A percentile compares a stretch with the other conserved stretches of the same genome.
Conservation (phyloP, 1,284 basidiomycete species). For the Bjerkandera adusta region DNA sequence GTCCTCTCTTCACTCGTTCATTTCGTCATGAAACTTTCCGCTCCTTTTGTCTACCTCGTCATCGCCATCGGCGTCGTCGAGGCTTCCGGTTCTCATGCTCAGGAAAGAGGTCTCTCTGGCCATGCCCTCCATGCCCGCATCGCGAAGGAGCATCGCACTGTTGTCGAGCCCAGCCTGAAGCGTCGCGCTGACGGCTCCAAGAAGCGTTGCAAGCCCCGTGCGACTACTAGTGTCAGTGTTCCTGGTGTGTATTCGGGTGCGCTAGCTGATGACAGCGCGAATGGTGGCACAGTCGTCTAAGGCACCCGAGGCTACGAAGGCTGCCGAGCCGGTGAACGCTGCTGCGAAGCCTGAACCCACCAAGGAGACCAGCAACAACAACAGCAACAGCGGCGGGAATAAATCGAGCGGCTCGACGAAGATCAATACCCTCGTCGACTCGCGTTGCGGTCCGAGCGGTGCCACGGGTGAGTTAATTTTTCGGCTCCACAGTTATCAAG, state of each 20-base stretch:
- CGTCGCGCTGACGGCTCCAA: constrained; percentile 4
- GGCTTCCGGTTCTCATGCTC: constrained; percentile 35
- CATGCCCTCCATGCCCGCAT: constrained; percentile 22
- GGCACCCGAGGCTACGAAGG: neutral
- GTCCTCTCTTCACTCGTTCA: constrained; percentile 13
- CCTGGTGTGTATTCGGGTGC: neutral
- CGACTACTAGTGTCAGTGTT: constrained; percentile 8
- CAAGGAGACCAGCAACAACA: constrained; percentile 3
- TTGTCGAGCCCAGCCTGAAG: constrained; percentile 15
- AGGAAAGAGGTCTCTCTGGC: constrained; percentile 28
- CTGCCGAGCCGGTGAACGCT: constrained; percentile 3
- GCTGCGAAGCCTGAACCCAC: constrained; percentile 1
- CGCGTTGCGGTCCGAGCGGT: constrained; percentile 24
- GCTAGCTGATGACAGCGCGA: neutral
- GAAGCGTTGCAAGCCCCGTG: constrained; percentile 15
- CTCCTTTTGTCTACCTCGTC: constrained; percentile 39
- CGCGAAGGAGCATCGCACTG: constrained; percentile 28
- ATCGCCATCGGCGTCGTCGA: constrained; percentile 35
- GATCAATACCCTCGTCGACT: constrained; percentile 24
- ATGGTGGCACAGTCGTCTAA: neutral
- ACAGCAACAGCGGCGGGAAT: neutral
- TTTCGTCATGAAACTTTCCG: constrained; percentile 32
- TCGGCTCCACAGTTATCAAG: neutral
- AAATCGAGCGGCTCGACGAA: constrained; percentile 5
- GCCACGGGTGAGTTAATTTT: constrained; percentile 25